Evolutionary conservation across 345 rosid species (phyloP), one percentile per base, ranked within the genome.

Genomic region (Citropsis articulata): DNA sequence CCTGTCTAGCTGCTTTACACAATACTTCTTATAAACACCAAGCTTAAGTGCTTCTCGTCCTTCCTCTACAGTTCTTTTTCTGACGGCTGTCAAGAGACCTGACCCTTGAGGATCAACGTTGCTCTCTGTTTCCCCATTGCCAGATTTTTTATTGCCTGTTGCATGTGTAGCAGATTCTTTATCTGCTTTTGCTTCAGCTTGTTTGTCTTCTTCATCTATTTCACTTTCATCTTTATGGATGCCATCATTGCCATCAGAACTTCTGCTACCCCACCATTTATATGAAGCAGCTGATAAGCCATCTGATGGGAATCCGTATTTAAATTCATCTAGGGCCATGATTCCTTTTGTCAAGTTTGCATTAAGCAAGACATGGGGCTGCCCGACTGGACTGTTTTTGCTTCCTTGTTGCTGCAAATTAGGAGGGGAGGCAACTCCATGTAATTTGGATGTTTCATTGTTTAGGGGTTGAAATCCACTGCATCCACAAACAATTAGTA

Each of bases 191-290:
- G 76, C 75, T 4, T 81, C 71, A 56, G 72, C 35, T 53, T 81
- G 60, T 12, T 81, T 67, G 53, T 77, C 78, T 31, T 80, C 87
- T 64, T 77, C 81, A 67, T 80, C 78, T 42, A 75, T 68, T 64
- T 79, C 88, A 55, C 67, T 71, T 74, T 67, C 87, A 56, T 63
- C 80, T 31, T 28, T 79, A 66, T 30, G 18, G n/a, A 22, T 36
- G 42, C 31, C 63, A 19, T 63, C 82, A 65, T 27, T 30, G 69
- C 40, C 84, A 59, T 82, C 79, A 19, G 81, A 77, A 33, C 66
- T 81, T 78, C 85, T 48, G 72, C 84, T 81, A 31, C 88, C 93
- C 98, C 96, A 91, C 96, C 98, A 93, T 82, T 88, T 91, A 66
- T 87, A 82, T 2, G 90, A 81, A 53, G 79, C 76, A 13, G 84